Evolutionary conservation across 2,329 filamentous ascomycete genomes (phyloP).

Genomic region (Colletotrichum sp.): DNA sequence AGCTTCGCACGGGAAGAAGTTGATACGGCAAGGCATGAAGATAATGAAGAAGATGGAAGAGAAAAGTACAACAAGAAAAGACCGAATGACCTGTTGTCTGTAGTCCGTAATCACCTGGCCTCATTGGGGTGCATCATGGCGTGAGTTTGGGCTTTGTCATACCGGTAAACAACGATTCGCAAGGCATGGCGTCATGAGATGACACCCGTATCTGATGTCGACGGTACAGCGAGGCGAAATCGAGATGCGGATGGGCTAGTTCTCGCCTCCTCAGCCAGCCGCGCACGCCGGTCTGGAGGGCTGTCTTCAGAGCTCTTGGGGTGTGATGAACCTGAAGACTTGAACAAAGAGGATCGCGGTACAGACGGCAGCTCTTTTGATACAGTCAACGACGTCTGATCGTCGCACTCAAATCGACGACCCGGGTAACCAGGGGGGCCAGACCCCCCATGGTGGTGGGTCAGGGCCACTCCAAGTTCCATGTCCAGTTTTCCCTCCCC

Average conservation of each 20-base stretch:
- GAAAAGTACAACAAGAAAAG: not conserved
- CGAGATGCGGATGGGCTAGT: not conserved
- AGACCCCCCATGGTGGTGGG: not conserved
- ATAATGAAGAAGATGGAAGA: not conserved
- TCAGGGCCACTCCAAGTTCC: not conserved
- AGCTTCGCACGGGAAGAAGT: not conserved
- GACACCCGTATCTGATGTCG: not conserved
- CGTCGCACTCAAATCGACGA: constrained; percentile 3
- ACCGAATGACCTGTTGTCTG: not conserved
- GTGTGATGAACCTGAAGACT: not conserved
- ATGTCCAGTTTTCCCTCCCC: not conserved
- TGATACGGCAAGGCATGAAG: not conserved
- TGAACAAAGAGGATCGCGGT: not conserved
- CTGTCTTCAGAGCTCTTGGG: not conserved
- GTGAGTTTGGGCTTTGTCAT: not conserved
- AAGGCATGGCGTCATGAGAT: constrained; percentile 1
- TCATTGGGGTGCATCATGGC: constrained; percentile 3
- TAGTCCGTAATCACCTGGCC: not conserved
- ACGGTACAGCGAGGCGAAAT: not conserved
- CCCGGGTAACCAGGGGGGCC: not conserved
- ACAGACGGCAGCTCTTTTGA: constrained; percentile 1
- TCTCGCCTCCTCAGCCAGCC: not conserved
- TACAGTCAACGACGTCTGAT: constrained; percentile 16
- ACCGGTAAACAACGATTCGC: not conserved
- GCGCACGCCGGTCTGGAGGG: not conserved